Percentiles rank a stretch among this genome's conserved stretches.
These are phyloP conservation scores for Ophiostoma populinum DNA, from an alignment of 2,329 filamentous ascomycete species.

Conservation along the genomic window DNA sequence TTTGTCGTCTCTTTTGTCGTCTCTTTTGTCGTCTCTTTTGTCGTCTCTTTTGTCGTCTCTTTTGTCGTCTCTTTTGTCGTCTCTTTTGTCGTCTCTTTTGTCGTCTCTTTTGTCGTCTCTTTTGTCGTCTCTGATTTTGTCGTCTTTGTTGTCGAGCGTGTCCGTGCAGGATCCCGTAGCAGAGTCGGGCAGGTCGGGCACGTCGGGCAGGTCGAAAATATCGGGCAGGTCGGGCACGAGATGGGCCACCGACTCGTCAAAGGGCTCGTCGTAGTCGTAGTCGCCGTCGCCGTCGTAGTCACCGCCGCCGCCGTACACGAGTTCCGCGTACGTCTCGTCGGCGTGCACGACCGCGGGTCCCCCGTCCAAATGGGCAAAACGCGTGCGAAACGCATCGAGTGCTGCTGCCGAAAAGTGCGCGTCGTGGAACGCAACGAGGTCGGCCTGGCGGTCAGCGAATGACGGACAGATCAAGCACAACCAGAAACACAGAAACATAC, in stretches of 20 bases:
- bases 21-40: too few relatives aligned
- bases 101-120: not conserved
- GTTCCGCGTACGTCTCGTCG: not conserved
- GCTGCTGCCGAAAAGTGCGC: constrained; percentile 38
- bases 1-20: too few relatives aligned
- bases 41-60: constrained; percentile 7
- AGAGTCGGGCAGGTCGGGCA: too few relatives aligned
- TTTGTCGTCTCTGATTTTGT: constrained; percentile 9
- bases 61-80: constrained; percentile 14
- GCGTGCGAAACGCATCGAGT: constrained; percentile 25
- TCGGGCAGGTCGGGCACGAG: not conserved
- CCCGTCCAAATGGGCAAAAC: constrained; percentile 19
- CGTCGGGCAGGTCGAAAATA: not conserved
- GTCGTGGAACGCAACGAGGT: constrained; percentile 39
- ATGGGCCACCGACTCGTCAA: not conserved
- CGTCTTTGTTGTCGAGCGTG: too few relatives aligned
- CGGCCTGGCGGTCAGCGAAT: constrained; percentile 27
- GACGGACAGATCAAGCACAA: too few relatives aligned
- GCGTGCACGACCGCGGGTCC: not conserved
- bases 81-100: constrained; percentile 2
- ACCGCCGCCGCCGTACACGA: not conserved
- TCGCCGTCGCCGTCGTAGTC: constrained; percentile 45
- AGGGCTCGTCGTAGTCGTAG: constrained; percentile 25
- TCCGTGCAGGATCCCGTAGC: too few relatives aligned
- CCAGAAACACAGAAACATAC: constrained; percentile 4